Evolutionary conservation across 2,329 filamentous ascomycete species (phyloP), one percentile per base, ranked within the genome.

Genomic region (Periglandula ipomoeae): DNA sequence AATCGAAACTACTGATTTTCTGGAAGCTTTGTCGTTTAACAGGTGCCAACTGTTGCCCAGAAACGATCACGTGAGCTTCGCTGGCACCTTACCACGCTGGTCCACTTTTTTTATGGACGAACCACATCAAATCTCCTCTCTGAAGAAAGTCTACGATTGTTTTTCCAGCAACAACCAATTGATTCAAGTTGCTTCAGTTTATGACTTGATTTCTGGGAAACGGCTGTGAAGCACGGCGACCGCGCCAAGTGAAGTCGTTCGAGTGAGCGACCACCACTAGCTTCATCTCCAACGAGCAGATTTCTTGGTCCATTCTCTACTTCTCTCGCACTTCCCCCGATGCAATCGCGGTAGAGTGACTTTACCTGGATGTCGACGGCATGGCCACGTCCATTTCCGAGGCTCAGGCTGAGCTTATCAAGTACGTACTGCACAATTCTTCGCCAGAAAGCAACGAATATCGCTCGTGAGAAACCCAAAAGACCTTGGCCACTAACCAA

Each of bases 391-490:
- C 65, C 50, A 65, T 70, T 46, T 62, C 67, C 27, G 67, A 78
- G 55, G 73, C 75, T 58, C 76, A 79, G 65, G 70, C 73, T 53
- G 78, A 81, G 69, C 71, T 82, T 48, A 77, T 80, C 58, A 76
- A 69, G 78, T 80, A 63, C 45, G 69, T 54, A 30, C 44, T n/a
- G 11, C 7, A 20, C 13, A 22, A 23, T 7, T 27, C 15, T 2
- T 3, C n/a, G 13, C 5, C 30, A 6, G 15, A 20, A 38, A 41
- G 9, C 17, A 8, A 11, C 15, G 24, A 15, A 43, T 24, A 30
- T 6, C 26, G 17, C 15, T 7, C 23, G 13, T 35, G 22, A 17
- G 8, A 6, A 19, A 24, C 13, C 35, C 19, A 47, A 45, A 41
- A 37, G 20, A 22, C 44, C 20, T 46, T 50, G 49, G 50, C 42